phyloP scores from a whole-genome alignment of 2,329 filamentous ascomycete genomes.

The Aspergillus candidus region DNA sequence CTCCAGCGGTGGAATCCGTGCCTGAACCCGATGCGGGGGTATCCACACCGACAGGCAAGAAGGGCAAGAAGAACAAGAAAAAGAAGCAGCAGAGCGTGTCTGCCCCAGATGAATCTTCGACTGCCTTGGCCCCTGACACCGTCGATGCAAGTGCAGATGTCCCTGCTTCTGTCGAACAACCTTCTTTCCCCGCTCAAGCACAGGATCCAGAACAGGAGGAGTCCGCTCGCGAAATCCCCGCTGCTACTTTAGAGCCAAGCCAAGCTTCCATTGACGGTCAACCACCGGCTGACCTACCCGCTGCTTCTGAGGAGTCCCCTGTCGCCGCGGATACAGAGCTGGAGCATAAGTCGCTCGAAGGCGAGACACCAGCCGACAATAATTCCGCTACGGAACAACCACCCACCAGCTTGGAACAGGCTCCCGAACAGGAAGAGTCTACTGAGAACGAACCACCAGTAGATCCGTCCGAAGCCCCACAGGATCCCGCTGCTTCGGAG shows the following conservation, averaged over 20 bases:
- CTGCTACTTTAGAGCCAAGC: too few species aligned
- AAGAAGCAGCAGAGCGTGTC: slow-evolving; percentile 14
- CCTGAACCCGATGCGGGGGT: slow-evolving; percentile 11
- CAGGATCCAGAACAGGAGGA: neutral
- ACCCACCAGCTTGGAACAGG: neutral
- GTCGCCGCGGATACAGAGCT: neutral
- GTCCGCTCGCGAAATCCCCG: too few species aligned
- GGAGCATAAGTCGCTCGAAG: too few species aligned
- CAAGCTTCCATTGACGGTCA: too few species aligned
- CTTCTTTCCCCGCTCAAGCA: neutral
- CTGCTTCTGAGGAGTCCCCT: neutral
- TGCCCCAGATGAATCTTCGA: slow-evolving; percentile 1
- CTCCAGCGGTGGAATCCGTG: slow-evolving; percentile 5
- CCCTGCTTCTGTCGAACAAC: slow-evolving; percentile 4
- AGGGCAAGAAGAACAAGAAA: slow-evolving; percentile 17
- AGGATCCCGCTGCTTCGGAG: slow-evolving; percentile 3
- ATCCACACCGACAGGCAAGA: slow-evolving; percentile 9
- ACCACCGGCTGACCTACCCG: too few species aligned
- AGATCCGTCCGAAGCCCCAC: slow-evolving; percentile 3
- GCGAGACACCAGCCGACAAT: too few species aligned
- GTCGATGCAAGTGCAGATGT: neutral
- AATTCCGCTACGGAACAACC: too few species aligned
- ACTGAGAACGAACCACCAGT: slow-evolving; percentile 2
- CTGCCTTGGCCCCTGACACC: neutral
- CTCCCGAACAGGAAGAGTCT: slow-evolving; percentile 3